Evolutionary conservation across 441 rosid species (phyloP).

Genomic region (Corymbia calophylla): DNA sequence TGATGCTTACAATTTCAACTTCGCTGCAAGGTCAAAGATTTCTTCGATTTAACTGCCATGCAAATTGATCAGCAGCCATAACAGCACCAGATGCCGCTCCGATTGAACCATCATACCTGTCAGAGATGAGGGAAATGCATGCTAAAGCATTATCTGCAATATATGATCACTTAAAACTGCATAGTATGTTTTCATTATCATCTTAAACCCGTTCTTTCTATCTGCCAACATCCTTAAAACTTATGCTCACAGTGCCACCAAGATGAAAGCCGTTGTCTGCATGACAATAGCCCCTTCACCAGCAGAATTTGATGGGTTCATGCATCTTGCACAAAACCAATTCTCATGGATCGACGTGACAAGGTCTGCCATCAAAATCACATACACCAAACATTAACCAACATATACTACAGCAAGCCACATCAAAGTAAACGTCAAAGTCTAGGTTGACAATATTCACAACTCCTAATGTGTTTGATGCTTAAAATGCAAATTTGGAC

Average conservation of each 20-base stretch:
- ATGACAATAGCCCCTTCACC: conserved; percentile 84
- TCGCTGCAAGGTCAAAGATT: conserved; percentile 24
- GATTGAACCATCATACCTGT: conserved; percentile 75
- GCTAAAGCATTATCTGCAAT: background rate
- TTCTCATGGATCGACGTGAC: conserved; percentile 70
- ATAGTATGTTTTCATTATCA: background rate
- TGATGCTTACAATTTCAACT: background rate
- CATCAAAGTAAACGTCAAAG: background rate
- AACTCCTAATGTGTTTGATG: background rate
- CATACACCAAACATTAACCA: background rate
- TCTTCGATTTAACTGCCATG: conserved; percentile 46
- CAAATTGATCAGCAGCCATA: conserved; percentile 65
- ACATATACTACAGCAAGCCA: background rate
- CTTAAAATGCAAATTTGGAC: background rate
- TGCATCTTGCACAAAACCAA: conserved; percentile 79
- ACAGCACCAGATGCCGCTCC: conserved; percentile 72
- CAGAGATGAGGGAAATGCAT: background rate
- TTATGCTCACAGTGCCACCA: conserved; percentile 64
- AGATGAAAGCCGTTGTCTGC: conserved; percentile 55
- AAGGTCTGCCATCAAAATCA: conserved; percentile 36
- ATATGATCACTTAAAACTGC: background rate
- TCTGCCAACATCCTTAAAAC: background rate
- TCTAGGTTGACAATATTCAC: background rate
- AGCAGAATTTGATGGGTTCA: conserved; percentile 48
- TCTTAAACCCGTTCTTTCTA: background rate